These are phyloP conservation scores for Serendipita sp. DNA, from an alignment of 768 basidiomycete species.

Conservation along the genomic window DNA sequence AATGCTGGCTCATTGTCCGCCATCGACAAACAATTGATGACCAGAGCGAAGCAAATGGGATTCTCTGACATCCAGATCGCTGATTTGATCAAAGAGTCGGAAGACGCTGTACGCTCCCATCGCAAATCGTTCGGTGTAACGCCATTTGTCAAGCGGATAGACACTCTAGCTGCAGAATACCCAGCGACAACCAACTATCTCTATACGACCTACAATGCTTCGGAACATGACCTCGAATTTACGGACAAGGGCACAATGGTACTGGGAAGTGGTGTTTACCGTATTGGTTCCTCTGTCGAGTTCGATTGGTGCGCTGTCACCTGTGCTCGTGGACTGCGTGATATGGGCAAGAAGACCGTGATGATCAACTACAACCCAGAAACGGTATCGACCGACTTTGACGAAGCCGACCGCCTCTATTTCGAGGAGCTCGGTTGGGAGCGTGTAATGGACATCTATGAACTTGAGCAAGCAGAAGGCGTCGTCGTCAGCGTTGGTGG, in stretches of 20 bases:
- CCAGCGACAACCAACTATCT: constrained; percentile 98
- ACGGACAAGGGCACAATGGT: constrained; percentile 99
- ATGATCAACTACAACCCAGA: constrained; percentile 99
- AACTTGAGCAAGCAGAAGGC: constrained; percentile 81
- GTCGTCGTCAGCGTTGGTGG: constrained; percentile 96
- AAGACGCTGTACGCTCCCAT: constrained; percentile 64
- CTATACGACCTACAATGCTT: constrained; percentile 97
- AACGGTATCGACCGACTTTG: constrained; percentile 98
- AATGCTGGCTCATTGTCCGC: constrained; percentile 50
- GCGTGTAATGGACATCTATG: constrained; percentile 99
- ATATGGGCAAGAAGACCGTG: constrained; percentile 87
- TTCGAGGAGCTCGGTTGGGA: constrained; percentile 98
- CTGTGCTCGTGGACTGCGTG: constrained; percentile 79
- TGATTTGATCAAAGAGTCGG: constrained; percentile 53
- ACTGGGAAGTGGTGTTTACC: constrained; percentile 92
- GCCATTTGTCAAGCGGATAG: constrained; percentile 98
- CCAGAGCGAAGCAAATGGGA: constrained; percentile 81
- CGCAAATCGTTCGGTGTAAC: constrained; percentile 80
- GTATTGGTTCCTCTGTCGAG: constrained; percentile 96
- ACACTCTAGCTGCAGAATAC: constrained; percentile 96
- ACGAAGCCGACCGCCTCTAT: constrained; percentile 94
- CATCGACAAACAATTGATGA: constrained; percentile 62
- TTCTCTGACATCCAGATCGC: constrained; percentile 91
- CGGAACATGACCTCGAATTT: constrained; percentile 88
- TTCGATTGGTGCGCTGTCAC: constrained; percentile 99